Base-by-base conservation (phyloP, 805 yeast genomes). In the Metschnikowia orientalis region DNA sequence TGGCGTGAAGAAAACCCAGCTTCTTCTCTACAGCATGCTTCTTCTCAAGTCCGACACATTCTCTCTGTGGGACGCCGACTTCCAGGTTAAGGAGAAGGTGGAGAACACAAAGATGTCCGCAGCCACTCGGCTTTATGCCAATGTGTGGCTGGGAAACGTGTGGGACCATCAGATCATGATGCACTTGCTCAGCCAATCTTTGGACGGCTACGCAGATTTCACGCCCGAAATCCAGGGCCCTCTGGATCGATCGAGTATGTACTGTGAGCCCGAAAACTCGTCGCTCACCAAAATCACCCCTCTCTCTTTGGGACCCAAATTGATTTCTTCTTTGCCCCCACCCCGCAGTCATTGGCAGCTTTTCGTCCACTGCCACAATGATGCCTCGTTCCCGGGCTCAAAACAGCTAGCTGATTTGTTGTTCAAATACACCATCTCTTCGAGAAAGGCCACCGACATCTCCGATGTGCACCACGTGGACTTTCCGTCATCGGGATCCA, bases 401-500 rank as follows among this genome's bases (percentile, higher is more conserved):
- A 43, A 53, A 2, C 61, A 61, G n/a, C 50, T 77, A 21, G 51
- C 53, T 7, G 50, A 54, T 3, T 46, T 63, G 22, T 41, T 57
- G 38, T 65, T 54, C 57, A 58, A 55, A 43, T 58, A 42, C 37
- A 44, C 57, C 22, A 52, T 55, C 12, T 47, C 56, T 4, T 50
- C 55, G 26, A 52, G 53, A 39, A 40, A 45, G 19, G 43, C 42
- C 2, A 32, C 39, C 3, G 49, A 51, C 4, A 48, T 46, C 5
- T 44, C 41, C 10, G 44, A 43, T 6, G 44, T 47, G 13, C 57
- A 55, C 30, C 46, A 41, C 8, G 44, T 82, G n/a, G 73, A 72
- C 30, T 84, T 86, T 56, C 95, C 95, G 1, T 79, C 94, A 2
- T 79, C 95, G 0, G 96, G 96, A 0, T 76, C 92, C 0, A 62